These are phyloP conservation scores for Fusarium succisae DNA, from an alignment of 2,329 filamentous ascomycete species.

Conservation along the genomic window DNA sequence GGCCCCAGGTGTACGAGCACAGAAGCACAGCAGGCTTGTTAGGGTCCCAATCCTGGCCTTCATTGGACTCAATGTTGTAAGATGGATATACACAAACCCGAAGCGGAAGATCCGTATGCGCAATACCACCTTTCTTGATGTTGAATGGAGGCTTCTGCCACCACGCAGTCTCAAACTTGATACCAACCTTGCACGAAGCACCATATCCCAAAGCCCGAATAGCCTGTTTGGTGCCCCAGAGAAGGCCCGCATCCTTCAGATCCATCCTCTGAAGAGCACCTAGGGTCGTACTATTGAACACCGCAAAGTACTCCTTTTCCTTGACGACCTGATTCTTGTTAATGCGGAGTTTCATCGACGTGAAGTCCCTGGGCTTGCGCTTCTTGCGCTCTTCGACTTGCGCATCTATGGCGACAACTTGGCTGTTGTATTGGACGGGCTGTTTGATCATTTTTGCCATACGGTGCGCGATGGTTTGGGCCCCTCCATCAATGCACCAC, in stretches of 20 bases:
- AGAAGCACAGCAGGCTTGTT: slow-evolving; percentile 28
- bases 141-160: slow-evolving; percentile 21
- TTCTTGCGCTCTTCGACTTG: not conserved
- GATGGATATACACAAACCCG: slow-evolving; percentile 48
- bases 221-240: slow-evolving; percentile 43
- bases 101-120: slow-evolving; percentile 44
- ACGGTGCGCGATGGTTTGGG: slow-evolving; percentile 10
- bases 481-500: slow-evolving; percentile 35
- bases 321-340: not conserved
- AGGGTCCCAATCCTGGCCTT: not conserved
- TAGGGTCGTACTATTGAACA: slow-evolving; percentile 34
- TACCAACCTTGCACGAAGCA: slow-evolving; percentile 43
- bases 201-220: slow-evolving; percentile 46
- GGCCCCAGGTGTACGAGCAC: slow-evolving; percentile 34
- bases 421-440: slow-evolving; percentile 10
- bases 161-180: slow-evolving; percentile 49
- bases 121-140: slow-evolving; percentile 14
- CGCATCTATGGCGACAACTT: slow-evolving; percentile 24
- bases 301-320: slow-evolving; percentile 26
- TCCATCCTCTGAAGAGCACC: slow-evolving; percentile 30
- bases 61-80: slow-evolving; percentile 32
- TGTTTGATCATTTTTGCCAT: slow-evolving; percentile 21
- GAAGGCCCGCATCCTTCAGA: slow-evolving; percentile 37
- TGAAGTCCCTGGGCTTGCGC: not conserved
- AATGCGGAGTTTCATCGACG: slow-evolving; percentile 5